These are phyloP conservation scores for Dianthus caryophyllus DNA, from an alignment of 148 eudicot genomes.

Conservation along the genomic window DNA sequence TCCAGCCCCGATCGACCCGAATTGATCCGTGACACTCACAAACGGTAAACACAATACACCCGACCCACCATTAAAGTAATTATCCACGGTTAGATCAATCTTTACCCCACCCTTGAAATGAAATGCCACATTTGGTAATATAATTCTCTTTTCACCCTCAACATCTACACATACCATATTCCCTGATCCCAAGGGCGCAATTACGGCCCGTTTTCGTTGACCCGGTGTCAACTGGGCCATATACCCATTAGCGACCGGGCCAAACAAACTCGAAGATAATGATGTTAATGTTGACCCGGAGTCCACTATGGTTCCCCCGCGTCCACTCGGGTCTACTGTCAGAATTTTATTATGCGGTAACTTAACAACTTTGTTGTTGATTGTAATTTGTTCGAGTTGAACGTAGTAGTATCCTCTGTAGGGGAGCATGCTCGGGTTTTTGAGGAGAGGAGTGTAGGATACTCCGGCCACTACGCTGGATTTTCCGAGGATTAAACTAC, in stretches of 20 bases:
- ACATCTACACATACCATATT: conserved; percentile 42
- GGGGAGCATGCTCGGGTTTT: conserved; percentile 30
- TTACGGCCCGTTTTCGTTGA: conserved; percentile 35
- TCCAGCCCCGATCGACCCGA: conserved; percentile 16
- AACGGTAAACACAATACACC: conserved; percentile 48
- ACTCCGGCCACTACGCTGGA: conserved; percentile 4
- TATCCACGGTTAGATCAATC: conserved; percentile 42
- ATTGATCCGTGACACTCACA: conserved; percentile 15
- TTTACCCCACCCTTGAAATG: conserved; percentile 44
- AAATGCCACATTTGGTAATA: conserved; percentile 31
- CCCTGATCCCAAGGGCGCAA: conserved; percentile 21
- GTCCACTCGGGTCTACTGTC: conserved; percentile 35
- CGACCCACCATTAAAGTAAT: conserved; percentile 32
- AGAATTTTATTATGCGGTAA: conserved; percentile 39
- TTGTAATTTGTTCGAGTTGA: conserved; percentile 38
- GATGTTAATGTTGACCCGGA: conserved; percentile 64
- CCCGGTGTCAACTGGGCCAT: conserved; percentile 38
- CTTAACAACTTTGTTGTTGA: conserved; percentile 38
- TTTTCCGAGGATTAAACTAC: conserved; percentile 35
- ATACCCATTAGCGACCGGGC: conserved; percentile 39
- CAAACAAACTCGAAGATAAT: conserved; percentile 35
- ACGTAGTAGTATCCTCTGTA: conserved; percentile 58
- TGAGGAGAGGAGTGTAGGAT: conserved; percentile 50
- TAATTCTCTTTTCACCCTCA: background rate
- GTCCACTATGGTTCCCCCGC: conserved; percentile 15